Evolutionary conservation across 139 green algal species (phyloP).

Genomic region (Chlamydomonas applanata): DNA sequence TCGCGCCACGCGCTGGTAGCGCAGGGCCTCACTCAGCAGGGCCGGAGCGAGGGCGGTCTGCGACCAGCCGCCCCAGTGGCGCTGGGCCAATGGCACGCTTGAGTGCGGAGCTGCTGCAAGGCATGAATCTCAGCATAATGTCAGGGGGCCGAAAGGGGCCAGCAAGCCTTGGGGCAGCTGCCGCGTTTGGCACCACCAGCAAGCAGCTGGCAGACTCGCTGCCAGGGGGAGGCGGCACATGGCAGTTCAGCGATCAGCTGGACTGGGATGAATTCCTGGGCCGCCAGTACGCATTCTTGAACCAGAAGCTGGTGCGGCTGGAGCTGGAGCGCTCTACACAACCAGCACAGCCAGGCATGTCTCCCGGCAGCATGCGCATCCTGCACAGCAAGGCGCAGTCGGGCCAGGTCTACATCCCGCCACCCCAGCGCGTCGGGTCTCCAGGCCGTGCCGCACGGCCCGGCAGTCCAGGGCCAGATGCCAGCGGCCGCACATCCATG

Average conservation of each 20-base stretch:
- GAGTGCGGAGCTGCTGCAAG: too few relatives aligned
- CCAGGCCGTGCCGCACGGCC: not conserved
- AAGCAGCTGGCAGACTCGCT: not conserved
- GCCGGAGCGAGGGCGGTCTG: not conserved
- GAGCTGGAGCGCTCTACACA: not conserved
- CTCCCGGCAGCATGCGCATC: constrained; percentile 13
- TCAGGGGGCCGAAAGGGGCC: too few relatives aligned
- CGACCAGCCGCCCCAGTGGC: too few relatives aligned
- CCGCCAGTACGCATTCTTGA: constrained; percentile 26
- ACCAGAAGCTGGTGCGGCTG: constrained; percentile 4
- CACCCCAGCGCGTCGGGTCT: not conserved
- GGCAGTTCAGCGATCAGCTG: constrained; percentile 14
- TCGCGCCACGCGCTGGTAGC: not conserved
- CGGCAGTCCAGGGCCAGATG: not conserved
- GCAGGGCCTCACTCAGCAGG: not conserved
- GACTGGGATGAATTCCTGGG: constrained; percentile 34
- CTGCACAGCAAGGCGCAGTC: constrained; percentile 9
- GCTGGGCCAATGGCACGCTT: too few relatives aligned
- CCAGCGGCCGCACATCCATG: not conserved
- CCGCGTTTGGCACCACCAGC: not conserved
- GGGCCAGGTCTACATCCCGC: not conserved
- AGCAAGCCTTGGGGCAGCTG: too few relatives aligned
- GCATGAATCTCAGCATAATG: too few relatives aligned
- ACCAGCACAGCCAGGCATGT: constrained; percentile 14
- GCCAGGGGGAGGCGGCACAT: not conserved